A percentile compares a stretch with the other conserved stretches of the same genome.
phyloP scores from a whole-genome alignment of 148 eudicot genomes.

The Nepenthes gracilis region DNA sequence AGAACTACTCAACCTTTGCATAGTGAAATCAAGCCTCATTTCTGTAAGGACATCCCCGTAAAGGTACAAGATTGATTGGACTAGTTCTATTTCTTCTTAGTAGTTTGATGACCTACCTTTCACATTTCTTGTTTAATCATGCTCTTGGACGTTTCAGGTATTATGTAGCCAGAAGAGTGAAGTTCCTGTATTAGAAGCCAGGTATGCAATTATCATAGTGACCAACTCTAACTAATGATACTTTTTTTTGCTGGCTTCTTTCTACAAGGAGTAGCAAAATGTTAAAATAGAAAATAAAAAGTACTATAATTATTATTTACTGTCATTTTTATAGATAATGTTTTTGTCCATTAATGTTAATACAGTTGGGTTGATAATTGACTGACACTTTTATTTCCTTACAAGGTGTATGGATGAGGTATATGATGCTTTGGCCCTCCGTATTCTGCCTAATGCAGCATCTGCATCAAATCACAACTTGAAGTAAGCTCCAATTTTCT shows the following conservation, averaged over 20 bases:
- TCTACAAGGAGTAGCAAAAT: no score
- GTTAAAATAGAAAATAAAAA: no score
- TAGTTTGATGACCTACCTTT: conserved; percentile 3
- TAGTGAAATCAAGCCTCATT: conserved; percentile 12
- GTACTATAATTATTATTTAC: no score
- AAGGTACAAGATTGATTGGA: conserved; percentile 32
- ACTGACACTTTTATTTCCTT: not conserved
- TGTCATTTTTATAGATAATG: no score
- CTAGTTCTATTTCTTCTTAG: not conserved
- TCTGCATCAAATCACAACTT: conserved; percentile 47
- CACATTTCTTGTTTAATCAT: not conserved
- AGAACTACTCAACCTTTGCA: conserved; percentile 13
- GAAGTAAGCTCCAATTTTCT: conserved; percentile 45
- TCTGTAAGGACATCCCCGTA: conserved; percentile 14
- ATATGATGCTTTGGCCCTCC: conserved; percentile 70
- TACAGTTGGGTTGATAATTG: no score
- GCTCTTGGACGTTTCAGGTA: conserved; percentile 29
- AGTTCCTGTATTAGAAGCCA: conserved; percentile 39
- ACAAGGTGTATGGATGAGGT: conserved; percentile 80
- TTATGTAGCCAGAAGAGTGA: conserved; percentile 44
- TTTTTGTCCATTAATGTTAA: not conserved
- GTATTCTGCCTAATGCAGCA: conserved; percentile 67
- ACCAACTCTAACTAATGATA: not conserved
- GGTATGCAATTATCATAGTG: conserved; percentile 27
- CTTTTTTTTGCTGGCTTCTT: no score